Percentiles rank a stretch among this genome's conserved stretches.
Evolutionary conservation across 192 early-diverging fungal genomes (phyloP).

Genomic region (Chytriomyces hyalinus): DNA sequence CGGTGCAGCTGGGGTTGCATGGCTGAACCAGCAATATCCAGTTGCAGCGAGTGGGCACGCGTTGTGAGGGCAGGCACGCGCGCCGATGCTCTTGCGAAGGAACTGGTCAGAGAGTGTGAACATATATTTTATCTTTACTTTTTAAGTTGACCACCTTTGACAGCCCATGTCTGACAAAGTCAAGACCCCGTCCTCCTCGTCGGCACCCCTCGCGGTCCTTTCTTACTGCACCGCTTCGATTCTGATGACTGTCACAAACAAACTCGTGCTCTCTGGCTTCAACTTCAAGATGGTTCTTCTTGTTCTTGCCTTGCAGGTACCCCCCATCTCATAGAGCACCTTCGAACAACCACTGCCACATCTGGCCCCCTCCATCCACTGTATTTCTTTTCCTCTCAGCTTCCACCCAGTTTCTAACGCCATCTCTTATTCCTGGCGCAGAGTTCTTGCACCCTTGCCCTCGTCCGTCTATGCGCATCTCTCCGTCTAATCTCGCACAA

Average conservation of each 20-base stretch:
- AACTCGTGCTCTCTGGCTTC: slow-evolving; percentile 57
- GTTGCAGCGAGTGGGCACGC: no score
- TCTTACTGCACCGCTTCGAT: slow-evolving; percentile 90
- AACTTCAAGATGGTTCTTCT: slow-evolving; percentile 59
- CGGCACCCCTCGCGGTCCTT: slow-evolving; percentile 70
- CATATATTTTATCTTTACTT: no score
- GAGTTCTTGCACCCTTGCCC: slow-evolving; percentile 39
- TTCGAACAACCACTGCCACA: neutral
- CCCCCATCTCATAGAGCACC: neutral
- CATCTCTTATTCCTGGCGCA: neutral
- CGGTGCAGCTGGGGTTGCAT: no score
- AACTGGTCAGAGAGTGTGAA: no score
- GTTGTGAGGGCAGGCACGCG: no score
- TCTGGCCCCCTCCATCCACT: neutral
- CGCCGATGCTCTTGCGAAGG: no score
- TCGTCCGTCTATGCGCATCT: slow-evolving; percentile 54
- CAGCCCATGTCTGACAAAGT: slow-evolving; percentile 58
- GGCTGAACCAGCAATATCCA: no score
- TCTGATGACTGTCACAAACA: slow-evolving; percentile 67
- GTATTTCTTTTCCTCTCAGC: neutral
- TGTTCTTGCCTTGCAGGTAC: slow-evolving; percentile 60
- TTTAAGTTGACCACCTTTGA: slow-evolving; percentile 60
- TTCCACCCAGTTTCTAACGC: neutral
- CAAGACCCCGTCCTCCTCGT: neutral
- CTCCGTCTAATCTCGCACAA: slow-evolving; percentile 42